Conservation (phyloP, 768 basidiomycete species). For the Filobasidium floriforme region DNA sequence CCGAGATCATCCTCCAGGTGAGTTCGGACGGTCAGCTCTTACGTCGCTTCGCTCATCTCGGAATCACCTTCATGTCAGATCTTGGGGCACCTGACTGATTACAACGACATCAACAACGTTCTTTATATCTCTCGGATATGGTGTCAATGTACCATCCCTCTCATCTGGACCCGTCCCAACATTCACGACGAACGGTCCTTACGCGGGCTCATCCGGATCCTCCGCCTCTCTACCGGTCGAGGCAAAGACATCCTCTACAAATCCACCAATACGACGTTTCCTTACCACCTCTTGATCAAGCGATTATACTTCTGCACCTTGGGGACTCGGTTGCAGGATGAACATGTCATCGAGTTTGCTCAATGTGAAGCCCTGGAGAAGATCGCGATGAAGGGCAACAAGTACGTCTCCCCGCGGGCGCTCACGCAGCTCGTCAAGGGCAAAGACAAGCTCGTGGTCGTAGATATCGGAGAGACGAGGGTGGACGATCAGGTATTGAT, state of each 20-base stretch:
- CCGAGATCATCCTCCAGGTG: conserved; percentile 78
- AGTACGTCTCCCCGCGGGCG: conserved; percentile 57
- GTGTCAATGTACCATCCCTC: conserved; percentile 92
- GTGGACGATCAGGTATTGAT: conserved; percentile 66
- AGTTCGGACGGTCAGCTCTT: conserved; percentile 12
- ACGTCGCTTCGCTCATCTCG: not conserved
- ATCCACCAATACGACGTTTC: conserved; percentile 62
- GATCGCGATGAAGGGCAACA: conserved; percentile 76
- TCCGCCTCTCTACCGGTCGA: conserved; percentile 40
- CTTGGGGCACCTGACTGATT: conserved; percentile 68
- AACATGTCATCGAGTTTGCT: conserved; percentile 62
- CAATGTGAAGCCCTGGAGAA: conserved; percentile 76
- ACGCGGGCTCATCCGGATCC: conserved; percentile 66
- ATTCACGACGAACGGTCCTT: conserved; percentile 54
- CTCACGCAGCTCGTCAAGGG: conserved; percentile 64
- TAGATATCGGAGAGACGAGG: conserved; percentile 65
- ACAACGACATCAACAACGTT: conserved; percentile 64
- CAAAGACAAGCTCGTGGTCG: conserved; percentile 73
- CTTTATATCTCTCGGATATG: conserved; percentile 80
- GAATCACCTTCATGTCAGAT: conserved; percentile 46
- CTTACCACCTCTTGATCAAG: conserved; percentile 77
- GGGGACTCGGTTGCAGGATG: conserved; percentile 62
- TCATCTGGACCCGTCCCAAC: conserved; percentile 85
- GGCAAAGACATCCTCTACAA: not conserved
- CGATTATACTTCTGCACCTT: conserved; percentile 81